Evolutionary conservation across 1,139 yeast genomes (phyloP), one percentile per base, ranked within the genome.

Genomic region (Suhomyces bolitotheri): DNA sequence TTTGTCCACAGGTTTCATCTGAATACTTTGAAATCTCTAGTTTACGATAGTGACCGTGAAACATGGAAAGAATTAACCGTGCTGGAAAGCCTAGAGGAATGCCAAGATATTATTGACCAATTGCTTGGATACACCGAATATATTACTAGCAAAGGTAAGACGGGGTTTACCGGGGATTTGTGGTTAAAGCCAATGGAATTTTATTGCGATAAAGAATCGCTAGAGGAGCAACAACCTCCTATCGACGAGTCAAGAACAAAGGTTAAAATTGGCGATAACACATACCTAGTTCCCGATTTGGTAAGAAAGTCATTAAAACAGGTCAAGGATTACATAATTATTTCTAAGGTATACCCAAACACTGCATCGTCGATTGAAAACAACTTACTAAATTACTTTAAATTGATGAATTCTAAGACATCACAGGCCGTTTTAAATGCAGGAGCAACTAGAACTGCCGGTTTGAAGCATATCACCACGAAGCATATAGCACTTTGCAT

Each of bases 401-500:
- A 75, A 41, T 56, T 73, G 13, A 62, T 77, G 54, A 82, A 82
- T 48, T 61, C 78, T 8, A 76, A 79, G 40, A 64, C 79, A 4
- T 73, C 76, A 4, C 80, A 79, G 46, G 75, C 87, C 4, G 82
- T 85, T 29, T 62, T 85, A 27, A 84, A 82, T 29, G 90, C 92
- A 1, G 88, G 87, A 22, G 94, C 94, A 0, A 82, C 87, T 1
- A 64, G 80, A 43, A 77, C 88, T 0, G 88, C 90, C 0, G 89
- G 88, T 0, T 64, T 85, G 37, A 80, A 77, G 47, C 89, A 83
- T 50, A 84, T 85, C 31, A 81, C 88, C 4, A 83, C 90, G 2
- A 81, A 80, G 46, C 88, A 84, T 54, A 58, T 85, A 39, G 84
- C 90, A 0, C 64, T 84, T 25, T 78, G 87, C 26, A 77, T 82